Base-by-base conservation (phyloP, 2,329 filamentous ascomycete species). In the Epichloe coenophiala region DNA sequence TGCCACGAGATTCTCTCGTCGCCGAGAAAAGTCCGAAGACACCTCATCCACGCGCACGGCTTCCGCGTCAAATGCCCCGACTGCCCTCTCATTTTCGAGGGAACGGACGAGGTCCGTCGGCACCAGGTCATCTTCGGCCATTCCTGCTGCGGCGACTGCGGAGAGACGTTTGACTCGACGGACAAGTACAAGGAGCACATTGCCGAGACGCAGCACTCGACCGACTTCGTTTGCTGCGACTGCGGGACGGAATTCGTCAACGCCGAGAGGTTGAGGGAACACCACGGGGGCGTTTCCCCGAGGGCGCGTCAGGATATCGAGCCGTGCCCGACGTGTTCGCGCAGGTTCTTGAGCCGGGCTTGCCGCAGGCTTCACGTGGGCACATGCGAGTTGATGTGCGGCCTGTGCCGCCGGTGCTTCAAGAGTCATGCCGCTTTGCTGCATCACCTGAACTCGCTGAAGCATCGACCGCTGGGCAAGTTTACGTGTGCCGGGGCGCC, bases 391-490 rank as follows among this genome's bases (percentile, higher is more conserved):
- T 19, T 38, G 36, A n/a, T 5, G 13, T 54, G 53, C 31, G 19
- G 38, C 19, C 27, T 44, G 7, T 54, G 53, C 36, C 11, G 38
- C 13, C 47, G 47, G 5, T 17, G 13, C 5, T 53, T 54, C 7
- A 23, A 33, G 13, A 36, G 12, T 8, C 19, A 12, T 13, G 7
- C 15, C 5, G 37, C 47, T 27, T 40, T 54, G 15, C 9, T 41
- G 13, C 40, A 53, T 31, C 53, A 54, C 33, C 43, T 31, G 19
- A 23, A 11, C 5, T 50, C 49, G 19, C 46, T 38, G 23, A 33
- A 21, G 40, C 53, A 57, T 53, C 50, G 33, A 6, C 55, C 55
- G 1, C n/a, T 55, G n/a, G 41, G 51, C 46, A 49, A 51, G 2
- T 12, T 54, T n/a, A n/a, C n/a, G n/a, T n/a, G n/a, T n/a, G n/a